Evolutionary conservation across 208 protist genomes (phyloP), one percentile per base, ranked within the genome.

Genomic region (Acanthamoeba lenticulata): DNA sequence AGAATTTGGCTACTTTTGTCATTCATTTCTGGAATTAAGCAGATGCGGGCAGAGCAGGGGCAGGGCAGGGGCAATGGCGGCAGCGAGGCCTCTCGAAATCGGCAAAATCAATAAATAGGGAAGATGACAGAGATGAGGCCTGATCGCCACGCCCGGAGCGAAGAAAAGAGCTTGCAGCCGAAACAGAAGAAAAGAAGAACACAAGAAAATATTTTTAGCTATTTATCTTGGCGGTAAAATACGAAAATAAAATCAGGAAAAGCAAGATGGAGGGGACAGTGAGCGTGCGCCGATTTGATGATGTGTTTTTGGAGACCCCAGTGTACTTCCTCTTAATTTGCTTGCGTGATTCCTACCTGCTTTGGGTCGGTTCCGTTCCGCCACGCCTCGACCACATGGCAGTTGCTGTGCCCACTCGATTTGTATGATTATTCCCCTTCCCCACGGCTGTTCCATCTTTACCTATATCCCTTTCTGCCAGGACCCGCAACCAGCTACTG

Each of bases 101-200:
- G 44, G 19, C 65, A 40, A 24, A 89, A 4, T 2, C 21, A n/a
- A 40, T 32, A 32, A 21, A 29, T 27, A 67, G 44, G 17, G 86
- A 92, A 42, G 34, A 65, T 62, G 81, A 92, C 74, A 74, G 90
- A 77, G 74, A 92, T 47, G 85, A 79, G 67, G 15, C 2, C 49
- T 57, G 27, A 45, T 15, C 27, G 69, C 67, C 34, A 45, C 42
- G 19, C 77, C 7, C 24, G 65, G 32, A 91, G 36, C 29, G 32
- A 69, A 81, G 47, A 94, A 69, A 38, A 9, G 19, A 72, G 45
- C 21, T 34, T 38, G 45, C 60, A 13, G 42, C 19, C 83, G 40
- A 74, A 15, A 65, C 57, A 74, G 91, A 79, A 94, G 81, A 44
- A 52, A 74, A 47, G 42, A 83, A 0, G 32, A 65, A 13, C 57